Percentiles rank a stretch among this genome's conserved stretches.
These are phyloP conservation scores for Alliaria petiolata DNA, from an alignment of 345 rosid species.

Conservation along the genomic window DNA sequence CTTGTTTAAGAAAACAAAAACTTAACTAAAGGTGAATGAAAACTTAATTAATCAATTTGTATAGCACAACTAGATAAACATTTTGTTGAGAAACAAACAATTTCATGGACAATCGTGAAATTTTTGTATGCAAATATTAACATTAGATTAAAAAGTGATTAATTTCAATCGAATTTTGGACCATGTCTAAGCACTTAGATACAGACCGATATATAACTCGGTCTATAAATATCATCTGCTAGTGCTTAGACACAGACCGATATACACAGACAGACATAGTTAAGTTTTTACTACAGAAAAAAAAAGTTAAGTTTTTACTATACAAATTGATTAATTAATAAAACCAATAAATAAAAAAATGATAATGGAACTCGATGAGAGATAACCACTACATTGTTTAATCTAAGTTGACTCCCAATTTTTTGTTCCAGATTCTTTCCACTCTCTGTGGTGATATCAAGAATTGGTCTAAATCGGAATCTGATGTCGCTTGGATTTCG, in stretches of 20 bases:
- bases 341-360: too few relatives aligned
- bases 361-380: not conserved
- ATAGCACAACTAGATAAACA: too few relatives aligned
- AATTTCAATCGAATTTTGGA: not conserved
- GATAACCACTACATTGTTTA: not conserved
- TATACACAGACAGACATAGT: too few relatives aligned
- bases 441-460: slow-evolving; percentile 2
- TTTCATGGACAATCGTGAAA: not conserved
- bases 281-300: too few relatives aligned
- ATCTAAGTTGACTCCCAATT: not conserved
- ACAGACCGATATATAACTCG: too few relatives aligned
- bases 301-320: too few relatives aligned
- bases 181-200: too few relatives aligned
- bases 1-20: not conserved
- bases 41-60: not conserved
- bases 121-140: too few relatives aligned
- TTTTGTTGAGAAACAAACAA: not conserved
- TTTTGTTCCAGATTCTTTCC: not conserved
- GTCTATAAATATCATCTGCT: too few relatives aligned
- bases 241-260: too few relatives aligned
- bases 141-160: not conserved
- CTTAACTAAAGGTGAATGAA: too few relatives aligned
- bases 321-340: too few relatives aligned
- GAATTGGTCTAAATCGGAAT: slow-evolving; percentile 12
- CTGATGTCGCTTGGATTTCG: slow-evolving; percentile 5